phyloP scores from a whole-genome alignment of 1,284 basidiomycete genomes.

The Irpex rosettiformis region DNA sequence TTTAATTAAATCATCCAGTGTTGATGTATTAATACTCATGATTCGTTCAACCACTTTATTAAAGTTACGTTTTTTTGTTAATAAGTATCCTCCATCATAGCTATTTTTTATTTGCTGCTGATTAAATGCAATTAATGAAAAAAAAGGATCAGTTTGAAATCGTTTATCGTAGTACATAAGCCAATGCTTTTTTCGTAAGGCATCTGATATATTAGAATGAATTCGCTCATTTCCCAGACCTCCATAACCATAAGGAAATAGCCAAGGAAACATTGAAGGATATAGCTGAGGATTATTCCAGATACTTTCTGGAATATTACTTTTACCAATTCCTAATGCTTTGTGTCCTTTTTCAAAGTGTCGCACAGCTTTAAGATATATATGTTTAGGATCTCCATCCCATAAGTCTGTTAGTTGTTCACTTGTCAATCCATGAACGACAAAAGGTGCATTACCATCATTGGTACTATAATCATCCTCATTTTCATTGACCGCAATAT shows the following conservation, averaged over 20 bases:
- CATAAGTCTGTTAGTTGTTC: background rate
- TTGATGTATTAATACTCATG: background rate
- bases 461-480: slow-evolving; percentile 6
- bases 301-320: slow-evolving; percentile 19
- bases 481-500: slow-evolving; percentile 10
- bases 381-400: background rate
- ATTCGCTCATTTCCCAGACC: slow-evolving; percentile 23
- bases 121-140: slow-evolving; percentile 4
- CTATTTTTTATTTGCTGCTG: slow-evolving; percentile 2
- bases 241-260: slow-evolving; percentile 35
- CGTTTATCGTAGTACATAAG: background rate
- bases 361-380: background rate
- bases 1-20: background rate
- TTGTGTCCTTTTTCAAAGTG: background rate
- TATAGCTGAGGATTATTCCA: slow-evolving; percentile 31
- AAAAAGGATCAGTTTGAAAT: background rate
- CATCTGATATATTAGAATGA: background rate
- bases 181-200: no score
- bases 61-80: background rate
- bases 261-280: slow-evolving; percentile 34
- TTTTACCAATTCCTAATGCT: slow-evolving; percentile 20
- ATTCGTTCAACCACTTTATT: background rate
- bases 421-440: background rate
- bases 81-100: background rate
- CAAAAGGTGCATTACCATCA: background rate